phyloP scores from a whole-genome alignment of 257 asterid species.

The Solanum pinnatisectum region DNA sequence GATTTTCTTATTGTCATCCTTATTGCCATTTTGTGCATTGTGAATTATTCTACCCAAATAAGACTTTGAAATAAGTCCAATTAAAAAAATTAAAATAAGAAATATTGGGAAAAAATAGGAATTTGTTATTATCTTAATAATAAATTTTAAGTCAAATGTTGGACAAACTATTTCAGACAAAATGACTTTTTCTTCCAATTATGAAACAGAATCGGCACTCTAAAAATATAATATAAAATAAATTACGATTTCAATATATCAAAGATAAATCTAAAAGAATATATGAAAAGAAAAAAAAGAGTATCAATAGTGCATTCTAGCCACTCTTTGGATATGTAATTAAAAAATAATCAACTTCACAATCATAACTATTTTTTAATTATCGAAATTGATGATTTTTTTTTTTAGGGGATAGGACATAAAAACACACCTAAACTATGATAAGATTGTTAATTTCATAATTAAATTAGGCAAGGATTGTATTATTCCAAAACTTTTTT shows the following conservation, averaged over 20 bases:
- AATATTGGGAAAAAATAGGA: neutral
- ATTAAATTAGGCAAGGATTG: neutral
- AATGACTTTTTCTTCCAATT: neutral
- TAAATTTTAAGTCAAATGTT: neutral
- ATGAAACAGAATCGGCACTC: neutral
- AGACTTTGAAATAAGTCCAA: neutral
- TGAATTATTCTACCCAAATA: neutral
- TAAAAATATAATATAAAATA: neutral
- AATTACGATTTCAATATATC: neutral
- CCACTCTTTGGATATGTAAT: no score
- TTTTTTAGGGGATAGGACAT: no score
- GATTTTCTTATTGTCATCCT: slow-evolving; percentile 14
- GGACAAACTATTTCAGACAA: neutral
- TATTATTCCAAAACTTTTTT: neutral
- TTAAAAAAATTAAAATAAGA: neutral
- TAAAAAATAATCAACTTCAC: neutral
- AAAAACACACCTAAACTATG: neutral
- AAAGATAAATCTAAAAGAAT: neutral
- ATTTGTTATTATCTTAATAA: neutral
- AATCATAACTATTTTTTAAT: neutral
- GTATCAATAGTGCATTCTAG: neutral
- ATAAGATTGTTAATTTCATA: neutral
- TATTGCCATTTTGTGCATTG: slow-evolving; percentile 5
- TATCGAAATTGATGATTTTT: neutral
- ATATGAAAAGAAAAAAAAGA: neutral